Evolutionary conservation across 805 yeast genomes (phyloP), one percentile per base, ranked within the genome.

Genomic region (Yamadazyma insecticola): DNA sequence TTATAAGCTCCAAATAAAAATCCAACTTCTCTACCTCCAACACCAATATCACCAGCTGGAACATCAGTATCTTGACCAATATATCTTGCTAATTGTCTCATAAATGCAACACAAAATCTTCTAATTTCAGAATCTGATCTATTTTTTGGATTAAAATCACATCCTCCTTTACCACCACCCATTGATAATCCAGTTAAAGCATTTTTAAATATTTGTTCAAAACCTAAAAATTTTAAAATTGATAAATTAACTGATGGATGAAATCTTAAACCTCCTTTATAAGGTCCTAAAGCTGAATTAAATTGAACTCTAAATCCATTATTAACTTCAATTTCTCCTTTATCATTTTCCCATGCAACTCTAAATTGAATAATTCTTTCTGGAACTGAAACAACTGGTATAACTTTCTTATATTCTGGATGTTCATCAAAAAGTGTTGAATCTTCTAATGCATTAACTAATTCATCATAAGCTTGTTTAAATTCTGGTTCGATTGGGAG

Each of bases 111-210:
- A 74, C 97, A 90, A 79, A 90, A 90, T 67, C 95, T 81, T 75
- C 98, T 82, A 70, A 90, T 90, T 74, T 90, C 98, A 51, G 69
- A 64, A 66, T 89, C 92, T 39, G 95, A 75, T 67, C 81, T 83
- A 58, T 90, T 95, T 78, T 90, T 90, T 54, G 97, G 96, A 71
- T 89, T 88, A 69, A 90, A 92, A 70, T 90, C 96, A 40, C 95
- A 74, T 64, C 98, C 98, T 77, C 98, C 98, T 66, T 90, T 90
- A 70, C 96, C 98, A 73, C 98, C 98, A 63, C 98, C 98, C 83
- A 90, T 89, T 77, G 81, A 76, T 52, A 89, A 76, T 55, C 97
- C 97, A 51, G 98, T 90, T 55, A 90, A 74, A 31, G 98, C 97
- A 60, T 90, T 90, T 78, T 90, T 90, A 78, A 90, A 92, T 64